These are phyloP conservation scores for Trichosporon asahii DNA, from an alignment of 1,284 basidiomycete species.

Conservation along the genomic window DNA sequence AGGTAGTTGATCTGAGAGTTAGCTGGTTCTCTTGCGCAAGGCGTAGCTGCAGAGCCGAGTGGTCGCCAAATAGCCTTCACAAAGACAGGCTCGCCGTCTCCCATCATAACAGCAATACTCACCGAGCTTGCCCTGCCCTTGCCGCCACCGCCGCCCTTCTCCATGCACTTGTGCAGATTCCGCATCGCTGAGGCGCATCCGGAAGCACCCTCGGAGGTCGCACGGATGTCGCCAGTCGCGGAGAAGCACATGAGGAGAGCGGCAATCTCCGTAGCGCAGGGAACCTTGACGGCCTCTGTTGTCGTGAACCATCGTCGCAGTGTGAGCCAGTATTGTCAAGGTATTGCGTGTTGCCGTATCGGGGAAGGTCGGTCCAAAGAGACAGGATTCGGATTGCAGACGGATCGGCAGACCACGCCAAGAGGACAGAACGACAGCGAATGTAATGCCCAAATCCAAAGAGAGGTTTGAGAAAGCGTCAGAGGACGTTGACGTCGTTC, in stretches of 20 bases:
- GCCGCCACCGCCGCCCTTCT: conserved; percentile 13
- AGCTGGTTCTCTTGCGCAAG: neutral
- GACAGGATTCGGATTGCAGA: too few species aligned
- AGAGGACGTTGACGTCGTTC: neutral
- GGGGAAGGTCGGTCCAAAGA: too few species aligned
- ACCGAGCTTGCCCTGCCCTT: conserved; percentile 14
- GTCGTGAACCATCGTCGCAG: neutral
- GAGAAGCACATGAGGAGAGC: conserved; percentile 90
- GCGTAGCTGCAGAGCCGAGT: neutral
- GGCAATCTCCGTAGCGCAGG: conserved; percentile 72
- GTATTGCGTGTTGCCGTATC: too few species aligned
- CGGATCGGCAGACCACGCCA: too few species aligned
- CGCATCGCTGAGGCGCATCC: conserved; percentile 67
- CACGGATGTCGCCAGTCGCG: conserved; percentile 68
- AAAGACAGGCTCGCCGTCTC: neutral
- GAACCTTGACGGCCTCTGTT: conserved; percentile 57
- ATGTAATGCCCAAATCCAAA: too few species aligned
- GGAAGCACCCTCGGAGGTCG: conserved; percentile 44
- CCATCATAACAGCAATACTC: neutral
- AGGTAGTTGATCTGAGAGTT: conserved; percentile 25
- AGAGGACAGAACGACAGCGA: too few species aligned
- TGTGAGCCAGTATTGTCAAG: neutral
- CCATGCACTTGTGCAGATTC: conserved; percentile 77
- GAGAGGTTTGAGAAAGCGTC: neutral
- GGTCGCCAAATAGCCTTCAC: neutral